Base-by-base conservation (phyloP, 495 filamentous ascomycete genomes). In the Daldinia vernicosa region DNA sequence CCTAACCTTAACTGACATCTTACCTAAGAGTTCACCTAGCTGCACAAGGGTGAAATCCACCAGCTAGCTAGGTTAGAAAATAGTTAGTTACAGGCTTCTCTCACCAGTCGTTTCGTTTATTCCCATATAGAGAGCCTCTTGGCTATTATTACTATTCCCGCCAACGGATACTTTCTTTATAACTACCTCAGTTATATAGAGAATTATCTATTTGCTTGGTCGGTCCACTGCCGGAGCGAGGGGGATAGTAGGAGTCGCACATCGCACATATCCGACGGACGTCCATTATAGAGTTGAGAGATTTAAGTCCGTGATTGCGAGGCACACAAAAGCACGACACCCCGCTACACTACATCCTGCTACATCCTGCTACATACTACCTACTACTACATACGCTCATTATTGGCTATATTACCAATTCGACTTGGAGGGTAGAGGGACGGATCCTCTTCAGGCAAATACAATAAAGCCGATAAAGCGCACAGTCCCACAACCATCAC, bases 391-490 rank as follows among this genome's bases (percentile, higher is more conserved):
- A 39, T 61, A 53, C 22, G 51, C 55, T 19, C 58, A 60, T 66
- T 62, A 73, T 69, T 73, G 70, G 70, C 26, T 63, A 66, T 66
- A 62, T 61, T 62, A 52, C 22, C 40, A 71, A 63, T 30, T 54
- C 37, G 37, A 26, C 56, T 43, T 68, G 66, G 66, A 66, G 66
- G 66, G 70, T 65, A 66, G 57, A 66, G 30, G 30, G 35, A 47
- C 33, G 53, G 37, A 56, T 59, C 70, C 61, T 58, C 66, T 73
- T 69, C 66, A 69, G 70, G 70, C 70, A 73, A 59, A 73, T 66
- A 69, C 62, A 69, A 71, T 43, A 69, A 69, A 69, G 51, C 67
- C 57, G 71, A 51, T 59, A 74, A 47, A 47, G 43, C 43, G 43
- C 43, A 47, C 43, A 47, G 65, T 43, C 71, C 58, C 37, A 54